Conservation (phyloP, 2,329 filamentous ascomycete species). For the Xylariaceae sp. region DNA sequence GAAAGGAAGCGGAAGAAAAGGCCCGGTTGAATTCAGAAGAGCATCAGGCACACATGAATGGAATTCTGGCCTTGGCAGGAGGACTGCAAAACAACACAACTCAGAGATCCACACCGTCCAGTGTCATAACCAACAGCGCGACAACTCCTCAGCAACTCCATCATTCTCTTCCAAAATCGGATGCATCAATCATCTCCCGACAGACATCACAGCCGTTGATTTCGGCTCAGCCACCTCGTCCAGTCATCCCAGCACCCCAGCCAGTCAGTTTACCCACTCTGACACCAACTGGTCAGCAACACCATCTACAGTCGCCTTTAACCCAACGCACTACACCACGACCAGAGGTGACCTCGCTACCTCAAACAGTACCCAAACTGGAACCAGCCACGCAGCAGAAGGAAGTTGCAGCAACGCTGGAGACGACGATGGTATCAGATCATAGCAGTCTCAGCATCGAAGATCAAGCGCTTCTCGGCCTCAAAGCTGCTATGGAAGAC, state of each 20-base stretch:
- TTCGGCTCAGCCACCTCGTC: slow-evolving; percentile 21
- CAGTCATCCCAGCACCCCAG: slow-evolving; percentile 30
- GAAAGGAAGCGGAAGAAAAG: slow-evolving; percentile 62
- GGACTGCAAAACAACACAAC: slow-evolving; percentile 42
- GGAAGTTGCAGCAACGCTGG: slow-evolving; percentile 1
- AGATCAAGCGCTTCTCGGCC: slow-evolving; percentile 27
- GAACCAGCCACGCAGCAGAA: slow-evolving; percentile 12
- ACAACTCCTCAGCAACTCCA: slow-evolving; percentile 22
- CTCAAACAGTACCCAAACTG: slow-evolving; percentile 2
- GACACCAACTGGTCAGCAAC: slow-evolving; percentile 23
- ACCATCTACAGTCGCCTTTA: slow-evolving; percentile 5
- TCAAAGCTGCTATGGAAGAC: slow-evolving; percentile 27
- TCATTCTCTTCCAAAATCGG: slow-evolving; percentile 23
- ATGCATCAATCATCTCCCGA: slow-evolving; percentile 21
- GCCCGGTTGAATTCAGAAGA: slow-evolving; percentile 55
- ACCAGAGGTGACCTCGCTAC: slow-evolving; percentile 9
- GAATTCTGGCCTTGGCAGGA: slow-evolving; percentile 52
- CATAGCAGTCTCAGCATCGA: slow-evolving; percentile 26
- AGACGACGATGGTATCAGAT: slow-evolving; percentile 14
- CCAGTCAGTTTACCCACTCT: slow-evolving; percentile 30
- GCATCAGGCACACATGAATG: slow-evolving; percentile 54
- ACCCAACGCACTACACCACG: slow-evolving; percentile 8
- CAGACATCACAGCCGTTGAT: slow-evolving; percentile 19
- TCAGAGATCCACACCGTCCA: slow-evolving; percentile 21
- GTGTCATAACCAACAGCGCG: slow-evolving; percentile 17